Evolutionary conservation across 495 filamentous ascomycete genomes (phyloP).

Genomic region (Sphaerosporella brunnea): DNA sequence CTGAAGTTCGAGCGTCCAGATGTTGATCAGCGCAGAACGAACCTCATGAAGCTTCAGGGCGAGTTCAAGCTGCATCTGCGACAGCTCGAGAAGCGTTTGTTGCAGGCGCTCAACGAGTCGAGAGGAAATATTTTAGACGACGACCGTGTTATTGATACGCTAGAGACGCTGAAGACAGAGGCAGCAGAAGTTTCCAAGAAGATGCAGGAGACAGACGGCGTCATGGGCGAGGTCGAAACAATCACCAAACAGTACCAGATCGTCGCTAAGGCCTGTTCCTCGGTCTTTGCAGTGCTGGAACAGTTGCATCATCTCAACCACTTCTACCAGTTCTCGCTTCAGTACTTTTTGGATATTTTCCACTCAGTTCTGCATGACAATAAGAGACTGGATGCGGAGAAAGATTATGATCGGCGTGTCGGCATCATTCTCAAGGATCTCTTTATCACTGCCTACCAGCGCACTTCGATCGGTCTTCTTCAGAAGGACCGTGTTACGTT

Average conservation of each 20-base stretch:
- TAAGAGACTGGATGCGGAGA: conserved; percentile 51
- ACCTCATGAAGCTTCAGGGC: conserved; percentile 93
- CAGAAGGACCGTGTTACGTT: conserved; percentile 89
- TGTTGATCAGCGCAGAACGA: conserved; percentile 89
- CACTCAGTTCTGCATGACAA: conserved; percentile 74
- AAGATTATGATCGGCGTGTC: conserved; percentile 55
- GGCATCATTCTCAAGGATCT: conserved; percentile 77
- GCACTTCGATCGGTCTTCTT: conserved; percentile 77
- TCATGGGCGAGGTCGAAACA: conserved; percentile 92
- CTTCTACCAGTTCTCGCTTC: conserved; percentile 97
- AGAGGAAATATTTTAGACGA: conserved; percentile 96
- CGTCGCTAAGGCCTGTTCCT: conserved; percentile 84
- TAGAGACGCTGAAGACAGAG: conserved; percentile 95
- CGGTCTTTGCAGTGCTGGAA: conserved; percentile 89
- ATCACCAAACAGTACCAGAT: conserved; percentile 85
- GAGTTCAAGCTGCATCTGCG: conserved; percentile 96
- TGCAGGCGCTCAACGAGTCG: conserved; percentile 93
- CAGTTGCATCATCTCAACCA: conserved; percentile 97
- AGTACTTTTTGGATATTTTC: conserved; percentile 93
- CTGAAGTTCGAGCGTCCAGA: conserved; percentile 93
- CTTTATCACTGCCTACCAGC: conserved; percentile 63
- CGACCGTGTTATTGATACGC: conserved; percentile 90
- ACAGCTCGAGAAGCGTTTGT: conserved; percentile 82
- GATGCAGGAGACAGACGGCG: conserved; percentile 89
- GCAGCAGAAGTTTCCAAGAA: conserved; percentile 89